Conservation (phyloP, 2,329 filamentous ascomycete genomes). For the Diaporthe longicolla region DNA sequence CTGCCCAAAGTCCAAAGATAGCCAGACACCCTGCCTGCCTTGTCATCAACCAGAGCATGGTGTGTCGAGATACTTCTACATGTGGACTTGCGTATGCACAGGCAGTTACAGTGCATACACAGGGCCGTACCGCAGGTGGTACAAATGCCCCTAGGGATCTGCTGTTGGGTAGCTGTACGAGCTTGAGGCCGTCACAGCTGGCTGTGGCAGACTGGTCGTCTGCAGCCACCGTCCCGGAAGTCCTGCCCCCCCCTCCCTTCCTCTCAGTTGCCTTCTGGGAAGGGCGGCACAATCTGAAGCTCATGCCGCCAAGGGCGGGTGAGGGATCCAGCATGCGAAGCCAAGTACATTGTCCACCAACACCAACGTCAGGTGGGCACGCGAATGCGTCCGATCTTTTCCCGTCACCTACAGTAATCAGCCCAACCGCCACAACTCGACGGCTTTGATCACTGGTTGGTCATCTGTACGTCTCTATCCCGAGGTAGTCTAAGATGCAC, state of each 20-base stretch:
- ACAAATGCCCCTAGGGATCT: no score
- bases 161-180: no score
- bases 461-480: neutral
- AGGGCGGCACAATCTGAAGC: neutral
- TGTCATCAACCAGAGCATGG: neutral
- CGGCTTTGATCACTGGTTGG: neutral
- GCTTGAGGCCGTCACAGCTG: neutral
- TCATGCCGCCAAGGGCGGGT: conserved; percentile 38
- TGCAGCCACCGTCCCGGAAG: conserved; percentile 38
- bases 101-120: neutral
- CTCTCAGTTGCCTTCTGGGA: conserved; percentile 30
- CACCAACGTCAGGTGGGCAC: neutral
- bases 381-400: neutral
- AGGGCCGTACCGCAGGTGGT: conserved; percentile 1
- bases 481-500: neutral
- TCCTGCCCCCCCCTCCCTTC: conserved; percentile 5
- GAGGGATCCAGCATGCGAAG: conserved; percentile 33
- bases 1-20: no score
- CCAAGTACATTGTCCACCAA: conserved; percentile 2
- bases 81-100: neutral
- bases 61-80: neutral
- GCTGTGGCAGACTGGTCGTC: conserved; percentile 14
- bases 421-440: neutral
- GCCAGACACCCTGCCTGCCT: neutral
- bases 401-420: conserved; percentile 5